Evolutionary conservation across 2,329 filamentous ascomycete genomes (phyloP), one percentile per base, ranked within the genome.

Genomic region (Fusarium sp.): DNA sequence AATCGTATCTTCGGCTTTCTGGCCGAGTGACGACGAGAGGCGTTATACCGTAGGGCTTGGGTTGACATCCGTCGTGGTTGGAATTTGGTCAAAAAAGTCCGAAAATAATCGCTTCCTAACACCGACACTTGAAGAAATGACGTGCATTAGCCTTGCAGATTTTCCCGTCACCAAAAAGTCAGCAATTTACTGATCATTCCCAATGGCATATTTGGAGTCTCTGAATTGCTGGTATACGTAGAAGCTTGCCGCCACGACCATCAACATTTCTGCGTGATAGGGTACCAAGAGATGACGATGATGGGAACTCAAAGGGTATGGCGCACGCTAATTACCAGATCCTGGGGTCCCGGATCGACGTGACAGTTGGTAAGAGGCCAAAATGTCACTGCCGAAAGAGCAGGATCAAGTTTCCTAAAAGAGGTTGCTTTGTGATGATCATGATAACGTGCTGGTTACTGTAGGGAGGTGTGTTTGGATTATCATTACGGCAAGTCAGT

Each of bases 261-360:
- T 42, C 18, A 5, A 57, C n/a, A 47, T 41, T 25, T 40, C 20
- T n/a, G 13, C 23, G 20, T 43, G 34, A 30, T 21, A 56, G 21
- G 28, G 6, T 28, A 61, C 12, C 34, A 41, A 46, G 20, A 49
- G 3, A 40, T 42, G 40, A 43, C 27, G 30, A n/a, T 34, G 27
- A 40, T 34, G 25, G 16, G 23, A 53, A 28, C 32, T 42, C 21
- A 34, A 43, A 43, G 49, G 32, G 30, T 30, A 50, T 41, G 40
- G 60, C 27, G 37, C 13, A 32, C 21, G 27, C 63, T 55, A 66
- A 40, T 61, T 66, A 55, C 48, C 42, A 61, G n/a, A 41, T 49
- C 21, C 30, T 34, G 27, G 61, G 55, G 42, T 41, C 43, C 25
- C 34, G 30, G 55, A 50, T 66, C 47, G 13, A n/a, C 23, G 27